Evolutionary conservation across 2,329 filamentous ascomycete species (phyloP).

Genomic region (Monilinia laxa): DNA sequence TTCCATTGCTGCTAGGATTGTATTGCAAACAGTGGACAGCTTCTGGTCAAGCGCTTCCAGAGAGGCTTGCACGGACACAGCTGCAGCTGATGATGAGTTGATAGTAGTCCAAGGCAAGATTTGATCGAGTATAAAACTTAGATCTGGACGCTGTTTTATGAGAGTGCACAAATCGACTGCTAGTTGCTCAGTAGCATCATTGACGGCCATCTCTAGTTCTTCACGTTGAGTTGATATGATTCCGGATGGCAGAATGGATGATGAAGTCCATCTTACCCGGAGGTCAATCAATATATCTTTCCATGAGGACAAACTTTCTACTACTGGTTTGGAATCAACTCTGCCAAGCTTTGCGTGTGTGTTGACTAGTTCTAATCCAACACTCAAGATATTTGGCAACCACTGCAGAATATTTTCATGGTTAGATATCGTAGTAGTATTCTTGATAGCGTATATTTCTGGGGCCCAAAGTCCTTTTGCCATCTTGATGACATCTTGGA

Average conservation of each 20-base stretch:
- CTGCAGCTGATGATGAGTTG: slow-evolving; percentile 23
- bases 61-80: slow-evolving; percentile 21
- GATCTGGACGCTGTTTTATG: slow-evolving; percentile 52
- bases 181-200: slow-evolving; percentile 28
- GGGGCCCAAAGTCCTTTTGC: slow-evolving; percentile 46
- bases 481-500: slow-evolving; percentile 34
- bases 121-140: slow-evolving; percentile 65
- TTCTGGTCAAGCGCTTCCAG: slow-evolving; percentile 53
- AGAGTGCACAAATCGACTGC: slow-evolving; percentile 44
- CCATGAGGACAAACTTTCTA: slow-evolving; percentile 52
- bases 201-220: slow-evolving; percentile 29
- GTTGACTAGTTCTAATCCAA: slow-evolving; percentile 60
- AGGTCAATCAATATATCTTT: slow-evolving; percentile 49
- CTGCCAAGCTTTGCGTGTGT: slow-evolving; percentile 65
- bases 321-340: slow-evolving; percentile 47
- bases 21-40: slow-evolving; percentile 67
- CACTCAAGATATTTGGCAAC: slow-evolving; percentile 66
- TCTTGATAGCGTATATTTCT: slow-evolving; percentile 30
- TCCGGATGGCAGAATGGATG: slow-evolving; percentile 52
- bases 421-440: slow-evolving; percentile 27
- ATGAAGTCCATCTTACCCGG: slow-evolving; percentile 44
- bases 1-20: slow-evolving; percentile 77
- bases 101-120: slow-evolving; percentile 62
- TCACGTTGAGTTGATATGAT: slow-evolving; percentile 47
- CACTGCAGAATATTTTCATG: slow-evolving; percentile 49